Base-by-base conservation (phyloP, 108 stramenopile species). In the Skeletonema marinoi region DNA sequence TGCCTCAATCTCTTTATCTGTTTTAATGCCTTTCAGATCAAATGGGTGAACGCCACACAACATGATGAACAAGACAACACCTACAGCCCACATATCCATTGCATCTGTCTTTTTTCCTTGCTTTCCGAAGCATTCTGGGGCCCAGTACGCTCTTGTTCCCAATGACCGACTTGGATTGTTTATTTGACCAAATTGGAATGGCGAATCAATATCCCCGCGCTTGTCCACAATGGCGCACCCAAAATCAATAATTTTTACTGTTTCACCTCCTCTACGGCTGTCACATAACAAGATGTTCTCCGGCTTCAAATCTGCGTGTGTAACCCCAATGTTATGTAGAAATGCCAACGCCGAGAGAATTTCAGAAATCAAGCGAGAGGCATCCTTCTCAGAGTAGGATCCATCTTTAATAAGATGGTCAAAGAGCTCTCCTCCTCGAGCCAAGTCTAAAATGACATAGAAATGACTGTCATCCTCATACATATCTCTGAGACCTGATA, bases 41-140 rank as follows among this genome's bases (percentile, higher is more conserved):
- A 87, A 96, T 5, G 96, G 96, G 78, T 96, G 96, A 4, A 86
- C 44, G 11, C 93, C 93, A 7, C 86, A 86, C 6, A 96, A 81
- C 92, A 96, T 94, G 42, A 96, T 93, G 70, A 88, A 96, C 4
- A 95, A 62, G 54, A 97, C 91, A 0, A 95, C 86, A 21, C 96
- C 93, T n/a, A 95, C 60, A 10, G 87, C 80, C 80, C 87, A 96
- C 85, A 96, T 84, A 70, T 93, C 95, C 75, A 88, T 75, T 16
- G 86, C 63, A 66, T 70, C 35, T 30, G 65, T 74, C 66, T 66
- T 39, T 68, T 70, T 59, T 38, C 17, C 30, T 62, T 41, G 29
- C 70, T 64, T 50, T 54, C 58, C 81, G 41, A 78, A 91, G 42
- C 73, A 39, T 76, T 97, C 96, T 16, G 96, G 96, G 36, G 92